These are phyloP conservation scores for Arctostaphylos glauca DNA, from an alignment of 148 eudicot species.

Conservation along the genomic window DNA sequence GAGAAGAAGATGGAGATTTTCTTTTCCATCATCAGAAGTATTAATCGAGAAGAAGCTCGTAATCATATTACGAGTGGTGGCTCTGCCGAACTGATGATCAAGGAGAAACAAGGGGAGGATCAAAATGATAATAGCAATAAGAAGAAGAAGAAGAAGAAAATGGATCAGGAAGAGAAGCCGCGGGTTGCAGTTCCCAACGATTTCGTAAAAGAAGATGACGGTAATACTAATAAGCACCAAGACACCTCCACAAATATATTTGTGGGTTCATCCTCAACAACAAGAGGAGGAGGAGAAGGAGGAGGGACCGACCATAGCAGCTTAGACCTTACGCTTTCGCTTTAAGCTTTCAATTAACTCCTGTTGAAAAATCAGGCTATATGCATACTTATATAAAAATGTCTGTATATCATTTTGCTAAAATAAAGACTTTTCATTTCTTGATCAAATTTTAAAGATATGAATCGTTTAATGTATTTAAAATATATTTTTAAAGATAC, in stretches of 20 bases:
- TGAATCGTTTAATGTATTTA: no score
- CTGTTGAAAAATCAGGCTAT: no score
- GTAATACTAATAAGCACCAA: not conserved
- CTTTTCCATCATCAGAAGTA: slow-evolving; percentile 9
- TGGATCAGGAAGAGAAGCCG: not conserved
- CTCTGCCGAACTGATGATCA: not conserved
- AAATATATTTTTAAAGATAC: no score
- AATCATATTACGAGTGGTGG: not conserved
- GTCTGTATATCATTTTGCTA: no score
- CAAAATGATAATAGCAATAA: not conserved
- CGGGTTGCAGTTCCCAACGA: not conserved
- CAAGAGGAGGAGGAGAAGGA: no score
- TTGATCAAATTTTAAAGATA: no score
- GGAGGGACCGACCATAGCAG: not conserved
- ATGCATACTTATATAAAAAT: no score
- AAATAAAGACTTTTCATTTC: no score
- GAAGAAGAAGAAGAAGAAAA: not conserved
- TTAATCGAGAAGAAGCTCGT: slow-evolving; percentile 4
- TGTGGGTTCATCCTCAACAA: not conserved
- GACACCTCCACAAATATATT: not conserved
- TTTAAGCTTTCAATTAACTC: not conserved
- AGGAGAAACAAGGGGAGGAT: not conserved
- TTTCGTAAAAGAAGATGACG: not conserved
- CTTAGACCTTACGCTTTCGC: slow-evolving; percentile 8
- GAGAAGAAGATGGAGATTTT: slow-evolving; percentile 3